phyloP scores from a whole-genome alignment of 495 filamentous ascomycete genomes.

The Penicillium silybi region DNA sequence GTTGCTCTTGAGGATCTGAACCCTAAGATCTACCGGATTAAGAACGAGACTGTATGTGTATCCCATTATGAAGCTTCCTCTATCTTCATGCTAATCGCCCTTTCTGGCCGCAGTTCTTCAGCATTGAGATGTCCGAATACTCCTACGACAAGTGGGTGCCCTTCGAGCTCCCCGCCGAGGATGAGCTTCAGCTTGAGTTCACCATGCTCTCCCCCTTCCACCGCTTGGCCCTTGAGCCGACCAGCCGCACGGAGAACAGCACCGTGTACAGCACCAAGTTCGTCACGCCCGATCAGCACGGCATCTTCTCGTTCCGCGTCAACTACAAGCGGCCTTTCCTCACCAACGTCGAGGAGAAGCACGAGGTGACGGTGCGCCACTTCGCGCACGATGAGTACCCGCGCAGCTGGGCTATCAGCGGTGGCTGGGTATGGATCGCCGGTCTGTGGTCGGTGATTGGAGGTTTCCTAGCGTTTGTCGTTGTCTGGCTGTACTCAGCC shows the following conservation, averaged over 20 bases:
- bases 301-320: slow-evolving; percentile 93
- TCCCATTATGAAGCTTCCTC: slow-evolving; percentile 1
- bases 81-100: slow-evolving; percentile 21
- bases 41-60: slow-evolving; percentile 87
- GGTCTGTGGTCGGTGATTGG: slow-evolving; percentile 79
- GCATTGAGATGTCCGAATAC: slow-evolving; percentile 86
- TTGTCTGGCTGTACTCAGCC: slow-evolving; percentile 84
- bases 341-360: slow-evolving; percentile 88
- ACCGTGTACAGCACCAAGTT: slow-evolving; percentile 74
- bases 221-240: slow-evolving; percentile 69
- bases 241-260: slow-evolving; percentile 55
- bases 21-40: slow-evolving; percentile 89
- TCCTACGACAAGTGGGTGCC: slow-evolving; percentile 63
- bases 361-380: slow-evolving; percentile 88
- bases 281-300: slow-evolving; percentile 89
- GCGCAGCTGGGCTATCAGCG: slow-evolving; percentile 82
- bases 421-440: slow-evolving; percentile 92
- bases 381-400: slow-evolving; percentile 97
- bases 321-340: slow-evolving; percentile 95
- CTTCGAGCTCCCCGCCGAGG: slow-evolving; percentile 62
- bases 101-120: slow-evolving; percentile 60
- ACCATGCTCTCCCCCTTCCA: slow-evolving; percentile 98
- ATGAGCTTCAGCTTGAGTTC: slow-evolving; percentile 89
- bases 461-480: slow-evolving; percentile 82
- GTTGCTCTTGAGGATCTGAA: slow-evolving; percentile 52